Evolutionary conservation across 129 eudicot genomes (phyloP).

Genomic region (Rutidosis leptorrhynchoides): DNA sequence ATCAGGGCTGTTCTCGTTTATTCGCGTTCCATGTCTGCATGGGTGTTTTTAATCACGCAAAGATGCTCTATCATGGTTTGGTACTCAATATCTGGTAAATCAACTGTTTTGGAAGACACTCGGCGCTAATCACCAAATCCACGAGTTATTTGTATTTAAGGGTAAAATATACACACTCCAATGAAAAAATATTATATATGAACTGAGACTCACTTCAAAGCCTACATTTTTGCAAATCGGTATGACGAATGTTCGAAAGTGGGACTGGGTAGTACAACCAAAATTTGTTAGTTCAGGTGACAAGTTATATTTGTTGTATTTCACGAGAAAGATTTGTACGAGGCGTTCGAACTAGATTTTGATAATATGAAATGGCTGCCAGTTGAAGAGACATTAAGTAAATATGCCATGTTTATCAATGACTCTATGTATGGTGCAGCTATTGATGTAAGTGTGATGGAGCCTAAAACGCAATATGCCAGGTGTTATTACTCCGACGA

Average conservation of each 20-base stretch:
- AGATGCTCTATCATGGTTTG: background rate
- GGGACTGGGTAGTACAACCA: background rate
- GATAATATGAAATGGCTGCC: constrained; percentile 11
- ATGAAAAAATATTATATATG: background rate
- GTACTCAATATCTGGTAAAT: constrained; percentile 7
- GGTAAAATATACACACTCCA: constrained; percentile 18
- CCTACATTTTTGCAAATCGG: background rate
- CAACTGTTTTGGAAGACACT: background rate
- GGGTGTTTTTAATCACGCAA: background rate
- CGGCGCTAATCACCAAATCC: background rate
- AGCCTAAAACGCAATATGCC: background rate
- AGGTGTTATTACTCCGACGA: background rate
- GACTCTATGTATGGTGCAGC: background rate
- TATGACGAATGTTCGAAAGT: background rate
- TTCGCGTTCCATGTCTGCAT: constrained; percentile 9
- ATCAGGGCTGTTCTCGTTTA: constrained; percentile 9
- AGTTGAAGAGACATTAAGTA: background rate
- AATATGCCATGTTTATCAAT: background rate
- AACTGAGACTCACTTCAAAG: constrained; percentile 9
- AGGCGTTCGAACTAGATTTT: constrained; percentile 13
- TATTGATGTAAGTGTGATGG: background rate
- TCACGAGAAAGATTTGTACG: background rate
- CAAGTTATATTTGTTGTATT: constrained; percentile 1
- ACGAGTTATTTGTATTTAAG: background rate
- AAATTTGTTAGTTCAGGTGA: constrained; percentile 19